phyloP scores from a whole-genome alignment of 352 stramenopile genomes.

The Phytophthora pisi region DNA sequence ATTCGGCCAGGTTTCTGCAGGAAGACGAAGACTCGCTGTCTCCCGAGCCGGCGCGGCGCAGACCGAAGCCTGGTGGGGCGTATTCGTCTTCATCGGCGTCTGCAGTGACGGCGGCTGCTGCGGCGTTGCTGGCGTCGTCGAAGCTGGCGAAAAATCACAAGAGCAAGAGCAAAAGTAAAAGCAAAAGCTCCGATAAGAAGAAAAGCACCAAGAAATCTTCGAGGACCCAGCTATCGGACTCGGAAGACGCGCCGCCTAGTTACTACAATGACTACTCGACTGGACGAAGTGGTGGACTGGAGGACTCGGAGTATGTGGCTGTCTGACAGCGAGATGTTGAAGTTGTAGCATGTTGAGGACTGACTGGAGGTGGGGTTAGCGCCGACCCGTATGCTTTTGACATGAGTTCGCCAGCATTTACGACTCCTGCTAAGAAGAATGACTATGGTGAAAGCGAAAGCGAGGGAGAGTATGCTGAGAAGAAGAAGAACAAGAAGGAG shows the following conservation, averaged over 20 bases:
- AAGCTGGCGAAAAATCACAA: slow-evolving; percentile 42
- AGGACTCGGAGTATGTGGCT: slow-evolving; percentile 36
- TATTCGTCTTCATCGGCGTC: slow-evolving; percentile 34
- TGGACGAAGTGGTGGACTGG: slow-evolving; percentile 11
- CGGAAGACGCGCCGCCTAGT: slow-evolving; percentile 59
- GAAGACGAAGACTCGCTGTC: slow-evolving; percentile 62
- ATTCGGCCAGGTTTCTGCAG: slow-evolving; percentile 53
- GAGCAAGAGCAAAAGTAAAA: slow-evolving; percentile 25
- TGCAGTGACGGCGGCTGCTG: slow-evolving; percentile 52
- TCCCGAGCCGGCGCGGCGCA: slow-evolving; percentile 31
- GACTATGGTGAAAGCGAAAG: slow-evolving; percentile 19
- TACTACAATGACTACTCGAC: slow-evolving; percentile 50
- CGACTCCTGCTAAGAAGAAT: slow-evolving; percentile 26
- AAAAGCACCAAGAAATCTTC: slow-evolving; percentile 30
- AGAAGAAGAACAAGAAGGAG: slow-evolving; percentile 41
- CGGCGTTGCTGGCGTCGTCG: slow-evolving; percentile 57
- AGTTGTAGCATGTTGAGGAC: neutral
- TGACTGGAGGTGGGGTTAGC: slow-evolving; percentile 31
- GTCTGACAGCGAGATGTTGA: neutral
- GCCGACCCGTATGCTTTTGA: slow-evolving; percentile 81
- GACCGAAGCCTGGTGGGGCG: slow-evolving; percentile 5
- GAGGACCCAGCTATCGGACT: slow-evolving; percentile 45
- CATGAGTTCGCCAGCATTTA: slow-evolving; percentile 37
- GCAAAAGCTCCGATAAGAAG: slow-evolving; percentile 37
- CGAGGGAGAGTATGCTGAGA: slow-evolving; percentile 22